Conservation (phyloP, 805 yeast species). For the Cyberlindnera lachancei region DNA sequence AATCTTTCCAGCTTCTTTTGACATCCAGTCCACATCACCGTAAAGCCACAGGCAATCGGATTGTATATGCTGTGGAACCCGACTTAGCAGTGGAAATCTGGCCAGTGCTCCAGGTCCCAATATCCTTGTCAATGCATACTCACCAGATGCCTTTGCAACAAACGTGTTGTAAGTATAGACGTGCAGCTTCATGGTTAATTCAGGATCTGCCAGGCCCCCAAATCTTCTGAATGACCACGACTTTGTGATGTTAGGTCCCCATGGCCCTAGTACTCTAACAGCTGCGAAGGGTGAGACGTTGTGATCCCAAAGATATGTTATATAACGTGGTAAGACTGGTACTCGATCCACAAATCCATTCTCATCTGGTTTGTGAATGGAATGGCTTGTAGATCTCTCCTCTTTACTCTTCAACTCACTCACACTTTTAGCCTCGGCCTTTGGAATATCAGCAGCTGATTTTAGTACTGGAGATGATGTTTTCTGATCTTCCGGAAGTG, state of each 20-base stretch:
- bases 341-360: conserved; percentile 28
- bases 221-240: conserved; percentile 49
- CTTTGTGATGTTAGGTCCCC: conserved; percentile 42
- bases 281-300: conserved; percentile 50
- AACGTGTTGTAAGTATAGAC: conserved; percentile 45
- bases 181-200: conserved; percentile 37
- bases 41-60: conserved; percentile 42
- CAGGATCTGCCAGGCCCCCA: conserved; percentile 21
- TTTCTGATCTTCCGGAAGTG: conserved; percentile 2
- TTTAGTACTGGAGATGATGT: too few relatives aligned
- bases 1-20: conserved; percentile 47
- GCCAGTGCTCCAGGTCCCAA: conserved; percentile 54
- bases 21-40: conserved; percentile 72
- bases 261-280: conserved; percentile 44
- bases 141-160: conserved; percentile 55
- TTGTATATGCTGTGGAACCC: conserved; percentile 34
- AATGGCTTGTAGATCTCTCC: conserved; percentile 13
- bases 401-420: conserved; percentile 9
- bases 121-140: conserved; percentile 52
- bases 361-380: conserved; percentile 22
- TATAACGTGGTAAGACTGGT: conserved; percentile 27
- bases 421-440: conserved; percentile 27
- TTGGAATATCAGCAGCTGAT: conserved; percentile 18
- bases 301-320: conserved; percentile 42
- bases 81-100: conserved; percentile 46